Evolutionary conservation across 768 basidiomycete species (phyloP).

Genomic region (Xerocomellus dryophilus): DNA sequence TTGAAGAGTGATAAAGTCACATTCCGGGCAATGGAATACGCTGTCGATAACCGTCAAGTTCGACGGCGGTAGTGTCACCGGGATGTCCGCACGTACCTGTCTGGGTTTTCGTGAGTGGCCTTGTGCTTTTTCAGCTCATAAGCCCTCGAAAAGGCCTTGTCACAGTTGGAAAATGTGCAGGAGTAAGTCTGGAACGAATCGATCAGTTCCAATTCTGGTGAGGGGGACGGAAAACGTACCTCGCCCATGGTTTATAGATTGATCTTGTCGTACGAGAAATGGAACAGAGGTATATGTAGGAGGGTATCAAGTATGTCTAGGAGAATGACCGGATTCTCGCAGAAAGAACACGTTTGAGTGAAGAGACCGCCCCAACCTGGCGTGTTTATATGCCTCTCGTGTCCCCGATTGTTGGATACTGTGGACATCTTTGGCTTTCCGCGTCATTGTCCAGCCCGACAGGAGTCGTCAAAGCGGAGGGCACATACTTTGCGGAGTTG

Average conservation of each 20-base stretch:
- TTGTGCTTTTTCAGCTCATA: slow-evolving; percentile 25
- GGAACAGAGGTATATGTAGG: neutral
- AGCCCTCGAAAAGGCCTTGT: slow-evolving; percentile 11
- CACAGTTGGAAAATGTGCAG: slow-evolving; percentile 16
- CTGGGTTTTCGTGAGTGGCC: slow-evolving; percentile 10
- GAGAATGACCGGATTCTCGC: slow-evolving; percentile 23
- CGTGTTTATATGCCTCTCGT: slow-evolving; percentile 13
- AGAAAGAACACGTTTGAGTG: neutral
- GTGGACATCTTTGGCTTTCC: neutral
- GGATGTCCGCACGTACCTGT: slow-evolving; percentile 1
- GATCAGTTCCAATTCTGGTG: neutral
- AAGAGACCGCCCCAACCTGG: neutral
- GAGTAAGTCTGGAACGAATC: slow-evolving; percentile 2
- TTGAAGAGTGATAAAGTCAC: slow-evolving; percentile 15
- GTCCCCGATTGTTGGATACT: slow-evolving; percentile 1
- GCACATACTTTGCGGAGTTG: neutral
- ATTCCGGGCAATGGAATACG: slow-evolving; percentile 18
- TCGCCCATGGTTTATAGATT: slow-evolving; percentile 9
- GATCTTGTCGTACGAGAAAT: neutral
- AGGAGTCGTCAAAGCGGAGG: slow-evolving; percentile 9
- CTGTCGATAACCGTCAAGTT: slow-evolving; percentile 3
- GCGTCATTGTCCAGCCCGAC: neutral
- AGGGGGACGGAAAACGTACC: neutral
- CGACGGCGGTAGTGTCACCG: neutral
- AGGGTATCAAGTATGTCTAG: neutral